These are phyloP conservation scores for Syzygium aqueum DNA, from an alignment of 345 rosid genomes.

Conservation along the genomic window DNA sequence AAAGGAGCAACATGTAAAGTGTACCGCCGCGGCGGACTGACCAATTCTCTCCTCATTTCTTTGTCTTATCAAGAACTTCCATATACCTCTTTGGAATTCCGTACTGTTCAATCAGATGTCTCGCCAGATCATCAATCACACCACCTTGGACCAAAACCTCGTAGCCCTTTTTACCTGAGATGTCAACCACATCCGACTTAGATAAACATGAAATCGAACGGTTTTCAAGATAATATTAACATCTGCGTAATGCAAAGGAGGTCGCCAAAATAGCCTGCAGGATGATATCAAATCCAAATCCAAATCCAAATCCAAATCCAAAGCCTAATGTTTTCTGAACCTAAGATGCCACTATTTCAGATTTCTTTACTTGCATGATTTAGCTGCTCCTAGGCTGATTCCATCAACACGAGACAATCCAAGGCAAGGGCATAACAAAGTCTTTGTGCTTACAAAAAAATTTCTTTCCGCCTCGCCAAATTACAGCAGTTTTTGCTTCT, in stretches of 20 bases:
- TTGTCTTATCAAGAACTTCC: slow-evolving; percentile 93
- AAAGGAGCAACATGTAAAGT: background rate
- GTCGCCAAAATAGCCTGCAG: background rate
- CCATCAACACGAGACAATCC: background rate
- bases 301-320: background rate
- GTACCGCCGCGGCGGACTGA: background rate
- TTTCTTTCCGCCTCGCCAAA: background rate
- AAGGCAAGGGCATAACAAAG: background rate
- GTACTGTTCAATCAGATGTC: slow-evolving; percentile 71
- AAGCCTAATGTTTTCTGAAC: background rate
- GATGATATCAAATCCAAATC: background rate
- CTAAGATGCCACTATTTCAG: background rate
- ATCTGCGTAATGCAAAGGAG: background rate
- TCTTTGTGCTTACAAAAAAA: background rate
- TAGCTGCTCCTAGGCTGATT: background rate
- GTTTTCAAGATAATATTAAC: background rate
- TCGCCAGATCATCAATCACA: slow-evolving; percentile 76
- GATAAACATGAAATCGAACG: background rate
- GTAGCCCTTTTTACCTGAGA: slow-evolving; percentile 79
- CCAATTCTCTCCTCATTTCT: slow-evolving; percentile 30
- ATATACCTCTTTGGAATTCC: slow-evolving; percentile 83
- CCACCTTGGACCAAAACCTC: slow-evolving; percentile 96
- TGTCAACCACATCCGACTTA: background rate
- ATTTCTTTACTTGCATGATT: background rate
- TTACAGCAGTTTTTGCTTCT: background rate